Base-by-base conservation (phyloP, 2,329 filamentous ascomycete genomes). In the Trichoderma atroviride region DNA sequence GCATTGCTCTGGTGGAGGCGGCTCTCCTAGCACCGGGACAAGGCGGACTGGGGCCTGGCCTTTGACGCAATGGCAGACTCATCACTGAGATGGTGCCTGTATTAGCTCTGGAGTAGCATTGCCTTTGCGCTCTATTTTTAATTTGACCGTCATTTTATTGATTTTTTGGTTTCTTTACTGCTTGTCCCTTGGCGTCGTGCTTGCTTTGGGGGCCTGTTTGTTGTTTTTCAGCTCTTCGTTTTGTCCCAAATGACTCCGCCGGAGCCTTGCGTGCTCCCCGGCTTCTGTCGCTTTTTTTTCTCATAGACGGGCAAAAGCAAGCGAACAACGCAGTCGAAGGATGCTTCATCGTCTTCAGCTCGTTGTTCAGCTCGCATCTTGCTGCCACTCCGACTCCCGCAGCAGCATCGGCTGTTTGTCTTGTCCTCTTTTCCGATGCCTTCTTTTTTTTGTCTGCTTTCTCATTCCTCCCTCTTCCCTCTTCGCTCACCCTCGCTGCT, bases 41-140 rank as follows among this genome's bases (percentile, higher is more conserved):
- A 52, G 40, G 33, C 14, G 27, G 27, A 53, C 47, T 50, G 47
- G 40, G 47, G 47, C 47, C 43, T 27, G 43, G 37, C 37, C 13
- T 4, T 52, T 33, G 6, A 62, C 29, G 59, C 43, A 50, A 61
- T 40, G 37, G 27, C 14, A 50, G 40, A 35, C 33, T 35, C 9
- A 11, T 33, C 13, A 14, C 33, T 35, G 40, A 43, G 29, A 47
- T 50, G 60, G 60, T 62, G 43, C 60, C 60, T 62, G 60, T 50
- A 37, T 62, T 52, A 62, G 60, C 60, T 62, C 60, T 62, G 60
- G 59, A 62, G 60, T 35, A 62, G 43, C 43, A 43, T 24, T 31
- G 19, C 37, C 43, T 7, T 35, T 7, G 24, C 14, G 27, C 10
- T 53, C 33, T 52, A 37, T 62, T 40, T 43, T 40, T 40, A 37